Evolutionary conservation across 441 rosid species (phyloP).

Genomic region (Francoa sonchifolia): DNA sequence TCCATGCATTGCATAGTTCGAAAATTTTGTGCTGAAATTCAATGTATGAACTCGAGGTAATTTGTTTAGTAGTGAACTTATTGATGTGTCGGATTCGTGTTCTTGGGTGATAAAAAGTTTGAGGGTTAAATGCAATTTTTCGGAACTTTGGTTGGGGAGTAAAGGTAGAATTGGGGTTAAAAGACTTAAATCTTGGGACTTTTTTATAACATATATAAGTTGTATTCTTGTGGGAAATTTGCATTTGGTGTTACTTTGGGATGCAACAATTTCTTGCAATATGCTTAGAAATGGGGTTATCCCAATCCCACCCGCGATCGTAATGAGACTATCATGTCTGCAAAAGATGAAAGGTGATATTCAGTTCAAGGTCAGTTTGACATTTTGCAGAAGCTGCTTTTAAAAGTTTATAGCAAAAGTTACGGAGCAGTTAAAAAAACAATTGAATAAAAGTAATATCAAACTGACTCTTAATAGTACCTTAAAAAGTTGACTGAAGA

Average conservation of each 20-base stretch:
- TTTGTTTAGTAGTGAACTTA: slow-evolving; percentile 29
- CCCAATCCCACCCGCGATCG: slow-evolving; percentile 77
- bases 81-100: slow-evolving; percentile 25
- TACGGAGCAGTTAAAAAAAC: too few species aligned
- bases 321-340: slow-evolving; percentile 61
- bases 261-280: slow-evolving; percentile 41
- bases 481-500: slow-evolving; percentile 48
- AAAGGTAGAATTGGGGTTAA: slow-evolving; percentile 40
- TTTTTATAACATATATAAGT: slow-evolving; percentile 43
- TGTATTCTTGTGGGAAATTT: slow-evolving; percentile 36
- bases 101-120: slow-evolving; percentile 57
- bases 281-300: slow-evolving; percentile 75
- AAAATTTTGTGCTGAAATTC: slow-evolving; percentile 24
- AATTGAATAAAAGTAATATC: neutral
- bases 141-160: slow-evolving; percentile 26
- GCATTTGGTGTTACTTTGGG: slow-evolving; percentile 19
- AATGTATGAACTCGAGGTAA: slow-evolving; percentile 30
- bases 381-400: too few species aligned
- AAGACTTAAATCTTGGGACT: slow-evolving; percentile 41
- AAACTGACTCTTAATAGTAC: slow-evolving; percentile 14
- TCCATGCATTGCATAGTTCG: slow-evolving; percentile 38
- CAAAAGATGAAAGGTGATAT: too few species aligned
- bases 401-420: too few species aligned
- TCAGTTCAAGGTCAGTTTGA: too few species aligned
- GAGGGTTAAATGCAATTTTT: slow-evolving; percentile 33